Evolutionary conservation across 2,329 filamentous ascomycete genomes (phyloP).

Genomic region (Botrytis paeoniae): DNA sequence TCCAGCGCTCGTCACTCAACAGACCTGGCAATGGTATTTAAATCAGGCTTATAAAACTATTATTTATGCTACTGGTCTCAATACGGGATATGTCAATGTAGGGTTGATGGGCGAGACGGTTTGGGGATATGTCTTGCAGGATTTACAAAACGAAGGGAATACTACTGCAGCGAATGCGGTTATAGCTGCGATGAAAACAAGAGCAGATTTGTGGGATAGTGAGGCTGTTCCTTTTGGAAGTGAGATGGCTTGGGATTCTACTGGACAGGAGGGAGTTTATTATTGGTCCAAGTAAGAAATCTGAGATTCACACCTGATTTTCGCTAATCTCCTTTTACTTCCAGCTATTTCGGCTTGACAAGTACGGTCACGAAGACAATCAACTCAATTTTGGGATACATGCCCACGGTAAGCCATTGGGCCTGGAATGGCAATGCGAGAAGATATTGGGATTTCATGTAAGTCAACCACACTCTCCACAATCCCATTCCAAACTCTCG

Average conservation of each 20-base stretch:
- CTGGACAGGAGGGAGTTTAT: slow-evolving; percentile 59
- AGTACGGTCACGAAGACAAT: slow-evolving; percentile 51
- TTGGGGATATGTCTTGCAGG: slow-evolving; percentile 50
- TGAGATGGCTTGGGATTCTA: slow-evolving; percentile 63
- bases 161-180: slow-evolving; percentile 42
- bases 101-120: slow-evolving; percentile 61
- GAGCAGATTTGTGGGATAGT: slow-evolving; percentile 50
- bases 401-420: slow-evolving; percentile 58
- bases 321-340: neutral
- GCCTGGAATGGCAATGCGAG: slow-evolving; percentile 61
- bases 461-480: neutral
- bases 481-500: neutral
- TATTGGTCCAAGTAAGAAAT: slow-evolving; percentile 47
- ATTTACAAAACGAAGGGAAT: slow-evolving; percentile 49
- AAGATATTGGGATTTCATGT: slow-evolving; percentile 45
- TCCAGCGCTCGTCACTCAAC: slow-evolving; percentile 43
- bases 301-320: accelerated
- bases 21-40: slow-evolving; percentile 54
- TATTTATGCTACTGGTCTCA: slow-evolving; percentile 39
- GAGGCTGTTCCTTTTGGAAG: slow-evolving; percentile 55
- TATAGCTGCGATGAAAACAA: slow-evolving; percentile 46
- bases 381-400: slow-evolving; percentile 53
- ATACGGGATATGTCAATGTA: slow-evolving; percentile 45
- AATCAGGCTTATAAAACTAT: slow-evolving; percentile 52
- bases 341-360: slow-evolving; percentile 47